These are phyloP conservation scores for Ganoderma lingzhi DNA, from an alignment of 1,284 basidiomycete species.

Conservation along the genomic window DNA sequence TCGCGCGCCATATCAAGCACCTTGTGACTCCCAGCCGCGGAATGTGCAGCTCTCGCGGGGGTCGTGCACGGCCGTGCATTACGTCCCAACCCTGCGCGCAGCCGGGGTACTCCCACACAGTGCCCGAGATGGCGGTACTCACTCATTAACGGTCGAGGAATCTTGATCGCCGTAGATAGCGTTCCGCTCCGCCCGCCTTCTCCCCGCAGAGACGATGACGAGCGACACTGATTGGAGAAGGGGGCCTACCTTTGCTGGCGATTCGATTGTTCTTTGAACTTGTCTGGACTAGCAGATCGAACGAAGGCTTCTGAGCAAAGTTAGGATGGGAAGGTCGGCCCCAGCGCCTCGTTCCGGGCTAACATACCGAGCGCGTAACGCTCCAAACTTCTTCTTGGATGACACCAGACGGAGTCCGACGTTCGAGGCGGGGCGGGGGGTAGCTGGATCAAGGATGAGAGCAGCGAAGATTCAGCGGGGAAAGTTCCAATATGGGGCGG, in stretches of 20 bases:
- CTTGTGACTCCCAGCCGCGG: slow-evolving; percentile 20
- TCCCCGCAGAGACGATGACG: slow-evolving; percentile 15
- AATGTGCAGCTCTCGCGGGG: slow-evolving; percentile 10
- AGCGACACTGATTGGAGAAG: slow-evolving; percentile 5
- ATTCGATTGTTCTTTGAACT: slow-evolving; percentile 14
- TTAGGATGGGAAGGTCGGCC: slow-evolving; percentile 24
- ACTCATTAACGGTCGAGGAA: slow-evolving; percentile 32
- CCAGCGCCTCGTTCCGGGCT: slow-evolving; percentile 22
- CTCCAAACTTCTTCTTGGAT: slow-evolving; percentile 14
- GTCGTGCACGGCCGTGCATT: slow-evolving; percentile 14
- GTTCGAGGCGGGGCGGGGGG: slow-evolving; percentile 11
- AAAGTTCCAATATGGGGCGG: slow-evolving; percentile 8
- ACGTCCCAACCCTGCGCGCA: slow-evolving; percentile 16
- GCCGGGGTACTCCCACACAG: slow-evolving; percentile 22
- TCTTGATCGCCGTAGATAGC: slow-evolving; percentile 35
- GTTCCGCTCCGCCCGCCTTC: slow-evolving; percentile 25
- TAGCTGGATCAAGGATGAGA: slow-evolving; percentile 11
- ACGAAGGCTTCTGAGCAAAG: slow-evolving; percentile 22
- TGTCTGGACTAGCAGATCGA: slow-evolving; percentile 16
- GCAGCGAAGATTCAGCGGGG: slow-evolving; percentile 12
- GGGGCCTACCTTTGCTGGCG: neutral
- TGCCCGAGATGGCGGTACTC: slow-evolving; percentile 29
- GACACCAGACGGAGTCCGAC: slow-evolving; percentile 14
- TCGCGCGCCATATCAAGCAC: slow-evolving; percentile 18
- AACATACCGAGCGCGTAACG: slow-evolving; percentile 10